These are phyloP conservation scores for Fusarium torulosum DNA, from an alignment of 2,329 filamentous ascomycete species.

Conservation along the genomic window DNA sequence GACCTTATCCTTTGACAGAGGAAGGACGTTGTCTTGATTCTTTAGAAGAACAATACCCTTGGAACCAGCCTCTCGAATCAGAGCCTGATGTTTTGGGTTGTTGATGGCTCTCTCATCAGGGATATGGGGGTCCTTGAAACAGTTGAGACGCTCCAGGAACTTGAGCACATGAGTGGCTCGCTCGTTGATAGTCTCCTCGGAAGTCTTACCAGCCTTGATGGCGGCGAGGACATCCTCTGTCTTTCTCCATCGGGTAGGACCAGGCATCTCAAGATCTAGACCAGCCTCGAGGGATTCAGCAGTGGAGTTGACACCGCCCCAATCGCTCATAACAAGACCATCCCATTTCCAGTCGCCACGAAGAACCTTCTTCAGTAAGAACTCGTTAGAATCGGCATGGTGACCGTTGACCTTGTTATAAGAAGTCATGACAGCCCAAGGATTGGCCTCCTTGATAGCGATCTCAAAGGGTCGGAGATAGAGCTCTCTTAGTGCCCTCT, in stretches of 20 bases:
- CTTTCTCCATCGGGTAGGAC: conserved; percentile 51
- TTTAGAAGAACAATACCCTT: conserved; percentile 74
- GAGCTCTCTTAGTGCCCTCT: conserved; percentile 47
- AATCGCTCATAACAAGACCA: conserved; percentile 54
- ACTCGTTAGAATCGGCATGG: conserved; percentile 49
- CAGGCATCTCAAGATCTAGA: conserved; percentile 56
- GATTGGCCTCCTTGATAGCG: conserved; percentile 54
- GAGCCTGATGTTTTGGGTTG: conserved; percentile 50
- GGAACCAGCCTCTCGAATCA: conserved; percentile 50
- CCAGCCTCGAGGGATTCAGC: conserved; percentile 52
- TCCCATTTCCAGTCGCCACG: conserved; percentile 60
- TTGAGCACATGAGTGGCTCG: conserved; percentile 50
- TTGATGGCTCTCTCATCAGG: conserved; percentile 49
- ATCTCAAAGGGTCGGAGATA: conserved; percentile 58
- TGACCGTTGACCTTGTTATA: conserved; percentile 58
- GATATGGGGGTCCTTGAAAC: conserved; percentile 49
- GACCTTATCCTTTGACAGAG: conserved; percentile 59
- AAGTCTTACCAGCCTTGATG: conserved; percentile 48
- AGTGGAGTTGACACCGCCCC: conserved; percentile 53
- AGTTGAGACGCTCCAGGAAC: conserved; percentile 48
- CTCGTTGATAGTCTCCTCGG: conserved; percentile 49
- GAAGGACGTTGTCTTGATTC: conserved; percentile 69
- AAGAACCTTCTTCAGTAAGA: conserved; percentile 53
- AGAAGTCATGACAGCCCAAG: conserved; percentile 55
- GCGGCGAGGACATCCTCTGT: conserved; percentile 49